Evolutionary conservation across 1,284 basidiomycete species (phyloP).

Genomic region (Trichosporon asahii): DNA sequence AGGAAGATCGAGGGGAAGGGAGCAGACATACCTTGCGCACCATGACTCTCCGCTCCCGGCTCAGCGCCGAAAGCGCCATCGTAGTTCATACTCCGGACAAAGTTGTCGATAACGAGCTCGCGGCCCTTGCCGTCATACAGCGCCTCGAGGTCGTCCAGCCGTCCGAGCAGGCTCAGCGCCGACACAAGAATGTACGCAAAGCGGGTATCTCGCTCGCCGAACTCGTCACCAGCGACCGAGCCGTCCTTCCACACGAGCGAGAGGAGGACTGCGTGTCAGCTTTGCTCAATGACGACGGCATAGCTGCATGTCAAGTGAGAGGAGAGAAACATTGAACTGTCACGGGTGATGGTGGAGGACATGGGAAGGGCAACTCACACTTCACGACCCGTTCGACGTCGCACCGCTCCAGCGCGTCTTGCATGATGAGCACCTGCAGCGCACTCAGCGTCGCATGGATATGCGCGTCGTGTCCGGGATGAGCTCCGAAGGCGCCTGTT

Average conservation of each 20-base stretch:
- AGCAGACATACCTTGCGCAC: conserved; percentile 67
- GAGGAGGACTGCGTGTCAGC: conserved; percentile 62
- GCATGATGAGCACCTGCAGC: conserved; percentile 84
- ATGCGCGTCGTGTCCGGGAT: conserved; percentile 90
- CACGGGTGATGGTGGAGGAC: too few relatives aligned
- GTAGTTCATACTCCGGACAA: conserved; percentile 79
- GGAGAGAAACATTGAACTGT: not conserved
- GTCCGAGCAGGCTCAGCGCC: conserved; percentile 74
- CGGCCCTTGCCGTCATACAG: conserved; percentile 56
- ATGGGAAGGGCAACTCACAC: conserved; percentile 59
- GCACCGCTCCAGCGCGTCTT: conserved; percentile 71
- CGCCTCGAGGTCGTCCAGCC: conserved; percentile 56
- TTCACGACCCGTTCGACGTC: conserved; percentile 65
- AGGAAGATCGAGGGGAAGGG: too few relatives aligned
- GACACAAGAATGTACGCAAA: conserved; percentile 85
- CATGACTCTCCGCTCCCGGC: conserved; percentile 86
- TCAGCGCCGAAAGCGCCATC: conserved; percentile 89
- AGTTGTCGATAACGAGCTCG: conserved; percentile 68
- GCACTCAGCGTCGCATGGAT: conserved; percentile 82
- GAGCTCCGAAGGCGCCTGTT: conserved; percentile 82
- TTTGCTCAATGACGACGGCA: too few relatives aligned
- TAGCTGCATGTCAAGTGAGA: not conserved
- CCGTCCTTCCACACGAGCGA: conserved; percentile 77
- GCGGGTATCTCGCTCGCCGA: conserved; percentile 87
- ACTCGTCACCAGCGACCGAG: conserved; percentile 82